Base-by-base conservation (phyloP, 2,329 filamentous ascomycete species). In the Xylariaceae sp. region DNA sequence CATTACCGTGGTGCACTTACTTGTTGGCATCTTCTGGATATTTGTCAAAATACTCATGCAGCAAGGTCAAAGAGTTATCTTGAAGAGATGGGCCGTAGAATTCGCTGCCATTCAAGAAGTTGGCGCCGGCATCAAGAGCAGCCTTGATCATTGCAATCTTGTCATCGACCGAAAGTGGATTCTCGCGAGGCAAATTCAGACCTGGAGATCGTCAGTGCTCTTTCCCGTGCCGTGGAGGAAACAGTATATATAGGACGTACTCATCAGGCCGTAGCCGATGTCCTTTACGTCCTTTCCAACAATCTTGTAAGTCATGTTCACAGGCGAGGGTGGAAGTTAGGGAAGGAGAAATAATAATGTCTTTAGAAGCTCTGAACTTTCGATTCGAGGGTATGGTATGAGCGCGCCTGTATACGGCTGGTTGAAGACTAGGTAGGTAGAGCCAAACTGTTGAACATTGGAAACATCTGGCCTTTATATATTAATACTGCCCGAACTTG, bases 1-100 rank as follows among this genome's bases (percentile, higher is more conserved):
- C n/a, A n/a, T n/a, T n/a, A 24, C 4, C 3, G 31, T 16, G 8
- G 19, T 6, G 11, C 14, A 19, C 55, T 44, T 24, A 55, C 65
- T 82, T 80, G 21, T 75, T 69, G 3, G 80, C 80, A 56, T 84
- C 78, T 52, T 81, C 78, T 0, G 82, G 82, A 65, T 84, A 76
- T 56, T 77, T 74, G 34, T 75, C 74, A 65, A 85, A 83, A 66
- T 84, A 85, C 19, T 76, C 71, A 40, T 79, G 75, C 16, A 84
- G 67, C 23, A 85, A 71, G 41, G 78, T 76, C 41, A 83, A 69
- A 1, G 79, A 81, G 66, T 83, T 81, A 28, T 63, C 57, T 55
- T 74, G 72, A 3, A 77, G 72, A 0, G 75, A 74, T 3, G 69
- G 62, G 28, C 82, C 82, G 65, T 85, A 85, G 56, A 83, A 75